These are phyloP conservation scores for Agastache rugosa DNA, from an alignment of 257 asterid genomes.

Conservation along the genomic window DNA sequence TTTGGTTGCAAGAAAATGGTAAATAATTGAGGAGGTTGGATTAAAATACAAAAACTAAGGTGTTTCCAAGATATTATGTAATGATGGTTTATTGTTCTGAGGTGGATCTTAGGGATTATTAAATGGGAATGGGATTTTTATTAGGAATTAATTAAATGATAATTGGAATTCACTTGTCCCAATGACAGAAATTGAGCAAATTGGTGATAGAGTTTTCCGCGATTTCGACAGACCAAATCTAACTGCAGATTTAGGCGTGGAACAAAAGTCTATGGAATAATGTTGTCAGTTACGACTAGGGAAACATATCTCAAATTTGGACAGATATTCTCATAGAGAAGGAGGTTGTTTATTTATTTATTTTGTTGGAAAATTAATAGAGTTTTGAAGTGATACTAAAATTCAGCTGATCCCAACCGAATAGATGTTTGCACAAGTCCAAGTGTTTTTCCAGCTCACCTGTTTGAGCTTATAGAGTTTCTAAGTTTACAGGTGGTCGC, in stretches of 20 bases:
- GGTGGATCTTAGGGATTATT: constrained; percentile 40
- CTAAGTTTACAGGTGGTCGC: too few relatives aligned
- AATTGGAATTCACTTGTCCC: constrained; percentile 29
- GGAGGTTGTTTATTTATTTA: too few relatives aligned
- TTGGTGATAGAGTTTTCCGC: constrained; percentile 35
- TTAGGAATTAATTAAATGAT: constrained; percentile 37
- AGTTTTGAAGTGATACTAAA: too few relatives aligned
- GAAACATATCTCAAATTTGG: neutral
- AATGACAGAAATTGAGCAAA: constrained; percentile 14
- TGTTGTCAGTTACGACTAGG: constrained; percentile 29
- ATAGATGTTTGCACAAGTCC: too few relatives aligned
- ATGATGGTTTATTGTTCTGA: constrained; percentile 40
- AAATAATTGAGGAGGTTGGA: neutral
- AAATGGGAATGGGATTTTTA: neutral
- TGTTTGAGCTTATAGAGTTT: too few relatives aligned
- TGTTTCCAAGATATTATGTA: constrained; percentile 37
- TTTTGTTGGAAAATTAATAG: too few relatives aligned
- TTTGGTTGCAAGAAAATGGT: constrained; percentile 33
- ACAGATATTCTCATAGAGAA: neutral
- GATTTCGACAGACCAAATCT: constrained; percentile 40
- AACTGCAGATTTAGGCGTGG: constrained; percentile 50
- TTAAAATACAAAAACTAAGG: neutral
- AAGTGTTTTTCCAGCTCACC: too few relatives aligned
- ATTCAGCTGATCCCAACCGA: too few relatives aligned
- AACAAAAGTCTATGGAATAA: constrained; percentile 19